Percentiles rank a stretch among this genome's conserved stretches.
Conservation (phyloP, 106 monocot species). For the Vanilla planifolia region DNA sequence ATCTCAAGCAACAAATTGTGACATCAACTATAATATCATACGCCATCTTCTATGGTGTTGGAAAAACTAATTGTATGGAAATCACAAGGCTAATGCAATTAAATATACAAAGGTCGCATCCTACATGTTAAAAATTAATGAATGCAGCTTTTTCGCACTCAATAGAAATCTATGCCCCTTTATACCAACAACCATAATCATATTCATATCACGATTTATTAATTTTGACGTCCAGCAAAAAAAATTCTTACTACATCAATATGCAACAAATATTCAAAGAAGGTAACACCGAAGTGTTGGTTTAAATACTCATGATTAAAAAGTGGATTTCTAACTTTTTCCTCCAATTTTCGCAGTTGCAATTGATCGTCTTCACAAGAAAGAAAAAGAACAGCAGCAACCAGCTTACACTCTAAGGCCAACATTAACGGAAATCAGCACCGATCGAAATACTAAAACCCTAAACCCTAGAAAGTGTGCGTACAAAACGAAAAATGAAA, state of each 20-base stretch:
- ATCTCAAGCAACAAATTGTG: neutral
- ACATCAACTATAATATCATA: neutral
- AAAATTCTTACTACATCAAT: too few relatives aligned
- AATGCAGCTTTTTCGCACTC: neutral
- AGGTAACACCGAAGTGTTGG: too few relatives aligned
- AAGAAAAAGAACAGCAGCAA: neutral
- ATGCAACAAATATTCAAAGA: too few relatives aligned
- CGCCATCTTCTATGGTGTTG: neutral
- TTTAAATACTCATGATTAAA: too few relatives aligned
- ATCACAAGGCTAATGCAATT: neutral
- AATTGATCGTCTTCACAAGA: neutral
- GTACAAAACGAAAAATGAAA: neutral
- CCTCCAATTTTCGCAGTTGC: too few relatives aligned
- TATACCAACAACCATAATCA: neutral
- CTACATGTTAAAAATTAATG: neutral
- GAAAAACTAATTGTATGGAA: neutral
- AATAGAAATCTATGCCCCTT: neutral
- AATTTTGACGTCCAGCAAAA: too few relatives aligned
- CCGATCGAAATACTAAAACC: neutral
- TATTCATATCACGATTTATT: neutral
- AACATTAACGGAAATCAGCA: neutral
- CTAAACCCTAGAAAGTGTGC: conserved; percentile 1
- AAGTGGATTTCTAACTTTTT: too few relatives aligned
- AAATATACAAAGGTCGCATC: neutral
- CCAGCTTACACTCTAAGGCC: neutral